Percentiles rank a stretch among this genome's conserved stretches.
phyloP scores from a whole-genome alignment of 1,284 basidiomycete genomes.

The Leccinum subrobustum region DNA sequence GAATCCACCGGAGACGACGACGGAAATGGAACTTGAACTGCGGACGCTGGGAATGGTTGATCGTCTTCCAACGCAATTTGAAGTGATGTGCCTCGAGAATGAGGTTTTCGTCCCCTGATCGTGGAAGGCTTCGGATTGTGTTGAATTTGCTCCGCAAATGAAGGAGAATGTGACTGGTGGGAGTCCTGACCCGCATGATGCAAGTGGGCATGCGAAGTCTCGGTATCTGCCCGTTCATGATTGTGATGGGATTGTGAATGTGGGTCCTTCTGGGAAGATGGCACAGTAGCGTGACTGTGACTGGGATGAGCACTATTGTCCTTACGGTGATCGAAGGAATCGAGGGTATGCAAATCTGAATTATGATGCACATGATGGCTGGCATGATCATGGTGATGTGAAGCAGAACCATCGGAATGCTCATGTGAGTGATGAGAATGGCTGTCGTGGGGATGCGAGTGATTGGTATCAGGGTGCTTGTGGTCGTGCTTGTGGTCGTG shows the following conservation, averaged over 20 bases:
- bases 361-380: constrained; percentile 27
- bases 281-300: constrained; percentile 10
- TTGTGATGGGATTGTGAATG: constrained; percentile 27
- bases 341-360: constrained; percentile 32
- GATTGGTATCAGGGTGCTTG: constrained; percentile 28
- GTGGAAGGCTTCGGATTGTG: constrained; percentile 13
- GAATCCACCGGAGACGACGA: constrained; percentile 36
- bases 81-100: constrained; percentile 35
- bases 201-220: constrained; percentile 15
- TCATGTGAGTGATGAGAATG: constrained; percentile 13
- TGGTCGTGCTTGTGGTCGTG: constrained; percentile 44
- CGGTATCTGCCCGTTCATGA: constrained; percentile 14
- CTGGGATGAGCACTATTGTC: constrained; percentile 10
- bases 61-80: constrained; percentile 25
- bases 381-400: constrained; percentile 20
- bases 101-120: constrained; percentile 33
- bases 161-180: constrained; percentile 30
- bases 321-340: constrained; percentile 16
- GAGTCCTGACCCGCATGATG: constrained; percentile 20
- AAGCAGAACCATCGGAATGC: constrained; percentile 1
- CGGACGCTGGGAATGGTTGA: constrained; percentile 69
- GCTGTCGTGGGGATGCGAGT: constrained; percentile 25
- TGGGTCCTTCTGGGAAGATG: constrained; percentile 26
- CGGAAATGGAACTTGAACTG: constrained; percentile 63
- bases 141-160: constrained; percentile 7